Evolutionary conservation across 2,329 filamentous ascomycete species (phyloP).

Genomic region (Rosellinia necatrix): DNA sequence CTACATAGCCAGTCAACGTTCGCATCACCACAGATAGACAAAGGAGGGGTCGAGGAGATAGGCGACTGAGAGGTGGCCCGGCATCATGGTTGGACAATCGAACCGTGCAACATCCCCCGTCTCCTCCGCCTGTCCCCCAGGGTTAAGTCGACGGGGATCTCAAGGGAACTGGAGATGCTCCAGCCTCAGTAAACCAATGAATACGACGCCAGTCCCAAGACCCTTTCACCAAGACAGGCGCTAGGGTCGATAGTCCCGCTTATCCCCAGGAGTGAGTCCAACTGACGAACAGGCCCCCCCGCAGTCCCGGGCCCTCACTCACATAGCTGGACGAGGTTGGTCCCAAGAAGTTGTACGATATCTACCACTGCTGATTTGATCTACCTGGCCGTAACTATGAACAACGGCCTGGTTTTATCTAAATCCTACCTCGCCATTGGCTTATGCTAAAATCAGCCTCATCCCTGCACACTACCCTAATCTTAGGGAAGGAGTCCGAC

Average conservation of each 20-base stretch:
- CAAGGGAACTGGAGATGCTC: conserved; percentile 7
- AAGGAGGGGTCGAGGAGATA: background rate
- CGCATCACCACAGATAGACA: conserved; percentile 4
- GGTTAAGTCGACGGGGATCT: conserved; percentile 12
- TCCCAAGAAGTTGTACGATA: background rate
- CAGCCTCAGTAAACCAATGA: conserved; percentile 18
- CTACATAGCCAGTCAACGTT: conserved; percentile 7
- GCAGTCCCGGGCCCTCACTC: no score
- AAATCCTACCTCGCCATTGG: conserved; percentile 12
- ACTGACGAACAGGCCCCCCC: background rate
- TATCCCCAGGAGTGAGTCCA: background rate
- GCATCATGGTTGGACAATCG: conserved; percentile 25
- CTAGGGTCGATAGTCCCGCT: conserved; percentile 19
- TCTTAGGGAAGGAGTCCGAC: background rate
- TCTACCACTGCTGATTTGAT: conserved; percentile 7
- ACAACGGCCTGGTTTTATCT: conserved; percentile 8
- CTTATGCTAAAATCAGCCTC: conserved; percentile 25
- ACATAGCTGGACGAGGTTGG: no score
- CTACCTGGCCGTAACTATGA: background rate
- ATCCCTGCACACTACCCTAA: conserved; percentile 17
- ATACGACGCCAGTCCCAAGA: background rate
- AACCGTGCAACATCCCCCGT: conserved; percentile 10
- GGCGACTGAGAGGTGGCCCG: conserved; percentile 13
- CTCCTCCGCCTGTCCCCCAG: no score
- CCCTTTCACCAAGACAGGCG: conserved; percentile 7